Evolutionary conservation across 352 stramenopile species (phyloP), one percentile per base, ranked within the genome.

Genomic region (Saprolegnia parasitica): DNA sequence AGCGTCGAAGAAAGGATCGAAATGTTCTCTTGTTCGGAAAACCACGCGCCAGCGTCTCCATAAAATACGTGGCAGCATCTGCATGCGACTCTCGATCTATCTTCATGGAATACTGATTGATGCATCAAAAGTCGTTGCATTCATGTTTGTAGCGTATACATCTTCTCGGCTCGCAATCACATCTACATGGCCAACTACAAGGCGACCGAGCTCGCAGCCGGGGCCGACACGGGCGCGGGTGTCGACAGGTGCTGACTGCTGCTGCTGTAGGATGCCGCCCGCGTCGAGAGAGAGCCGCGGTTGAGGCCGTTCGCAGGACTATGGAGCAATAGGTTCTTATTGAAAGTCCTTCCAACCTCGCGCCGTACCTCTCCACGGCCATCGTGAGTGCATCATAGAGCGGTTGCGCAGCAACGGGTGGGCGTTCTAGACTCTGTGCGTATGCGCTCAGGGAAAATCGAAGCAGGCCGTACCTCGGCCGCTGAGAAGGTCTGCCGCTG

Each of bases 331-430:
- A n/a, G n/a, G n/a, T n/a, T n/a, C 1, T 49, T n/a, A 8, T n/a
- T n/a, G 3, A 11, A 42, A 73, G 4, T 29, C 16, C 35, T 37
- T 11, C n/a, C 39, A 47, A 54, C 4, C 0, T 65, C 24, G 13
- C 4, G n/a, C 4, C 76, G 32, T 66, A 91, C 83, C 86, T 94
- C 63, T 75, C 74, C 71, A 87, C 87, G 13, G 83, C 84, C 1
- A 74, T 67, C 23, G 81, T 55, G 24, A 97, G 82, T 20, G 88
- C 84, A 56, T 95, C 84, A 73, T 97, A 97, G 10, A 97, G 74
- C 4, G 90, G 88, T 9, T 78, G 60, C 5, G 90, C 91, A 9
- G 86, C 90, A 9, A 92, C 76, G 40, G 91, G 91, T n/a, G 86
- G 83, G 15, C 80, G 76, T 56, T 96, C 82, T 42, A 84, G 77